Evolutionary conservation across 1,284 basidiomycete species (phyloP), one percentile per base, ranked within the genome.

Genomic region (Apiotrichum sp.): DNA sequence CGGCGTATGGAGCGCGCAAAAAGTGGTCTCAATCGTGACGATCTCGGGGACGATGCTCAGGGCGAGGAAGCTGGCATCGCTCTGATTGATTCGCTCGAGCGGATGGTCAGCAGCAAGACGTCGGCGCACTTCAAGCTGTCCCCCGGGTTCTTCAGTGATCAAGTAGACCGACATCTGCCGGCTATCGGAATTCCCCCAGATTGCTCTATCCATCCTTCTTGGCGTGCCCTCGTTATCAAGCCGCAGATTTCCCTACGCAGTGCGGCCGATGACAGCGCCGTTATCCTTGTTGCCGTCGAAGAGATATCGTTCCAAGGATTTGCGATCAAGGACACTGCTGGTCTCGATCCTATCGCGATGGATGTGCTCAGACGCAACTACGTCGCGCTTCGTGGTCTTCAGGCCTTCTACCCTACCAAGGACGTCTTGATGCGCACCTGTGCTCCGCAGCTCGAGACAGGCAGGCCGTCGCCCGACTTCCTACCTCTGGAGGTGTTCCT

Each of bases 401-500:
- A 98, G 71, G 84, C 86, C 16, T 98, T 96, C 77, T 86, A 89
- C 42, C 93, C 93, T 0, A 29, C 80, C 79, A 3, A 70, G 10
- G 62, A 57, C 50, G 67, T 62, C 11, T 53, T 63, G 38, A 47
- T 56, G 29, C 50, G 63, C 52, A 52, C 35, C 13, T 48, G 47
- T 13, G 35, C 34, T 29, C 47, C 36, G 16, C 38, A 42, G 10
- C 41, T 46, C 32, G 46, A 48, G 36, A 50, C 36, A 16, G 35
- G 44, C 29, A 38, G 47, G 16, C 52, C 52, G 9, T 48, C 47
- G 31, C 69, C 75, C n/a, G 71, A 75, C 31, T 79, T 78, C 61
- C 84, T 98, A 22, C 95, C 95, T 3, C 78, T 95, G 13, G 93
- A 97, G 74, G 88, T 95, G 39, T 77, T 95, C 52, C 83, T 93